phyloP scores from a whole-genome alignment of 495 filamentous ascomycete genomes.

The Zalerion maritima region DNA sequence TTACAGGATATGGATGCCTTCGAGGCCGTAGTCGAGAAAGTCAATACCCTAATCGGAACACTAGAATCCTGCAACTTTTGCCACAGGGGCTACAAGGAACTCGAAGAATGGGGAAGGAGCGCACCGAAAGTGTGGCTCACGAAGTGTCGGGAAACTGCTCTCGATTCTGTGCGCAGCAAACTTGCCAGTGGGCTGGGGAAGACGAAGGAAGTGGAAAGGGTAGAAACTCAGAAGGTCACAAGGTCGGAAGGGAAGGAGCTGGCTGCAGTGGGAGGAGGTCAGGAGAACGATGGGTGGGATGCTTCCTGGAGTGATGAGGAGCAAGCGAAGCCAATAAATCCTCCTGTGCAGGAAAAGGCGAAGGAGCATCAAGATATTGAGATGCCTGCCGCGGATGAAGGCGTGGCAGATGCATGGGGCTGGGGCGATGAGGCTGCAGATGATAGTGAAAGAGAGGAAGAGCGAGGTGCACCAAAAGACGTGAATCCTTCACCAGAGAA shows the following conservation, averaged over 20 bases:
- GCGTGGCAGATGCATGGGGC: constrained; percentile 17
- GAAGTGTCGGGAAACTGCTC: constrained; percentile 61
- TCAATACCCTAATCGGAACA: constrained; percentile 45
- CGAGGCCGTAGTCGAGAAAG: constrained; percentile 43
- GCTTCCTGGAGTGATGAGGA: constrained; percentile 47
- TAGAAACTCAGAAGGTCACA: constrained; percentile 69
- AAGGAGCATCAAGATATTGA: no score
- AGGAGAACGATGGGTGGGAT: constrained; percentile 52
- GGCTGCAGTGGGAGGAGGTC: constrained; percentile 32
- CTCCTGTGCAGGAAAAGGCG: no score
- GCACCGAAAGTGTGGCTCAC: constrained; percentile 72
- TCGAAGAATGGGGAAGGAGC: constrained; percentile 68
- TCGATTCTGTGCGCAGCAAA: constrained; percentile 57
- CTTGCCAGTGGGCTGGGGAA: constrained; percentile 47
- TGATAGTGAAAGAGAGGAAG: constrained; percentile 6
- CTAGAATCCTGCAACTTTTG: constrained; percentile 51
- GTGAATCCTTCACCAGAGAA: constrained; percentile 4
- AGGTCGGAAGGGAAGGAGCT: constrained; percentile 48
- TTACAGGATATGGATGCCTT: constrained; percentile 56
- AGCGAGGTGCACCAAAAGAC: no score
- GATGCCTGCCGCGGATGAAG: no score
- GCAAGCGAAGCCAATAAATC: constrained; percentile 9
- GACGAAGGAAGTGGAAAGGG: constrained; percentile 56
- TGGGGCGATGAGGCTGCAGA: constrained; percentile 16
- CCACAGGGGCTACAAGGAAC: constrained; percentile 48